Evolutionary conservation across 768 basidiomycete species (phyloP).

Genomic region (Boletus bicolor): DNA sequence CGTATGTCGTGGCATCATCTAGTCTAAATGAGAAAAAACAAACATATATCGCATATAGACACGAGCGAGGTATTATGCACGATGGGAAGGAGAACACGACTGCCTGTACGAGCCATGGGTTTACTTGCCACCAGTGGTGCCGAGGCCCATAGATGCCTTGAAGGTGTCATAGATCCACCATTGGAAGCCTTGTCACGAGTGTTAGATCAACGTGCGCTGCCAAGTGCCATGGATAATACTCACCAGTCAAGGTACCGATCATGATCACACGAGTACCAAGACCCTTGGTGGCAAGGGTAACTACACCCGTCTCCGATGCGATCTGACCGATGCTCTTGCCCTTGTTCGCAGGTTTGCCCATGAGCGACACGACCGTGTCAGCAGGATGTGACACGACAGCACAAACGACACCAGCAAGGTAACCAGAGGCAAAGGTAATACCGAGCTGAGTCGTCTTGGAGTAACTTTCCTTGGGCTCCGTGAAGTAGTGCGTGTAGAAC

Average conservation of each 20-base stretch:
- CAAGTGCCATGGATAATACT: conserved; percentile 2
- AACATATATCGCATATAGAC: conserved; percentile 14
- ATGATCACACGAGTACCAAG: conserved; percentile 84
- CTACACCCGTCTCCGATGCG: conserved; percentile 64
- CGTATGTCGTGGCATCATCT: conserved; percentile 9
- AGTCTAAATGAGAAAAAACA: conserved; percentile 4
- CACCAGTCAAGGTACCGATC: conserved; percentile 62
- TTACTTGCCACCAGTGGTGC: conserved; percentile 87
- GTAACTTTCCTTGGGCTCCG: conserved; percentile 73
- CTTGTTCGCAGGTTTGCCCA: conserved; percentile 86
- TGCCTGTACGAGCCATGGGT: neutral
- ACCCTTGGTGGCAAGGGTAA: conserved; percentile 74
- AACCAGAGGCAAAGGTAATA: conserved; percentile 86
- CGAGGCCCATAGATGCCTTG: conserved; percentile 80
- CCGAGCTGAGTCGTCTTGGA: conserved; percentile 83
- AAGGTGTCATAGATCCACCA: conserved; percentile 94
- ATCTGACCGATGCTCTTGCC: conserved; percentile 75
- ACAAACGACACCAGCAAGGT: conserved; percentile 93
- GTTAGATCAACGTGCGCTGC: neutral
- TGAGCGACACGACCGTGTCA: conserved; percentile 88
- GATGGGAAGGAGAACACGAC: neutral
- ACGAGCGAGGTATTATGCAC: conserved; percentile 11
- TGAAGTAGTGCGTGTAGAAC: conserved; percentile 88
- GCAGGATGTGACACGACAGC: conserved; percentile 96
- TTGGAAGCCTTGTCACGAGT: conserved; percentile 61